Base-by-base conservation (phyloP, 73 alveolate species). In the Symbiodinium pilosum region DNA sequence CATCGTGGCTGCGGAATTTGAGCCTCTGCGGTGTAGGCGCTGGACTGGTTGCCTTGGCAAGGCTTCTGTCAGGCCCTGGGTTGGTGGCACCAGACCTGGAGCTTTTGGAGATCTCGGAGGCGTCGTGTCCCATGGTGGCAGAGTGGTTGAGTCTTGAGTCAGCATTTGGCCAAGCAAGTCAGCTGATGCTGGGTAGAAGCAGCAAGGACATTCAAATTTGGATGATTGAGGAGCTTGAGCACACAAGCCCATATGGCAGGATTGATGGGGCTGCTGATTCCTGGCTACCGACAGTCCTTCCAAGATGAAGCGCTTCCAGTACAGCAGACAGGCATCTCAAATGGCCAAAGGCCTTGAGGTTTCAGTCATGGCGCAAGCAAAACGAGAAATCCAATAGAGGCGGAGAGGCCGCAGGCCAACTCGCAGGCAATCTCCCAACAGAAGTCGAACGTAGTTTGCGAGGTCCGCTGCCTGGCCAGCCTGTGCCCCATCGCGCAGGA, bases 401-500 rank as follows among this genome's bases (percentile, higher is more conserved):
- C 14, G 59, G 14, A 47, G 59, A 14, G 59, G 59, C 14, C 59
- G 14, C 59, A 9, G 6, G 21, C 59, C 59, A 47, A 47, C 6
- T 14, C 59, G 6, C 21, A 9, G 59, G 59, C 59, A 47, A 9
- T 47, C 21, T 47, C 6, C 59, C 59, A n/a, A n/a, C n/a, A n/a
- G n/a, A n/a, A n/a, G n/a, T n/a, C n/a, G n/a, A n/a, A n/a, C n/a
- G n/a, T n/a, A 6, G 1, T 71, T 40, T 32, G 54, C 26, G 88
- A 81, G 88, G 88, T 42, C 2, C n/a, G 88, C 51, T 81, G 88
- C 56, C 14, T 81, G 59, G 59, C 30, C 54, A 81, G 43, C 59
- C n/a, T 38, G 88, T 39, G 88, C 88, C 38, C 34, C 42, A 14
- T 73, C 28, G 2, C 8, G 41, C 44, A 16, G 18, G 44, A 18